phyloP scores from a whole-genome alignment of 23 red algal species.

The Gracilaria gracilis region DNA sequence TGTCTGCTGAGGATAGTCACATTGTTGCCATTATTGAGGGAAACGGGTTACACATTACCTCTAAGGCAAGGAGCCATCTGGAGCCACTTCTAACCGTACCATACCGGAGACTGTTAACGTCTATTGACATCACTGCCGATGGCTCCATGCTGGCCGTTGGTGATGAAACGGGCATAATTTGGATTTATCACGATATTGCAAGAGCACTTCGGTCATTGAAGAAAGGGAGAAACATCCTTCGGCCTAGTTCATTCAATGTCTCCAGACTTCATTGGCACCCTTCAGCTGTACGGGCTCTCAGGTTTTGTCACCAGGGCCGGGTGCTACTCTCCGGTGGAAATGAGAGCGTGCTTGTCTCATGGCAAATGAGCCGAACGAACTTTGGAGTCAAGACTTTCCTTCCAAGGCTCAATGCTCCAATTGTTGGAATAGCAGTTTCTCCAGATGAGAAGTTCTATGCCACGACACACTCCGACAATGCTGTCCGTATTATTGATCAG shows the following conservation, averaged over 20 bases:
- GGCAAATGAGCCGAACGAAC: slow-evolving; percentile 41
- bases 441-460: slow-evolving; percentile 44
- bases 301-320: slow-evolving; percentile 41
- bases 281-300: slow-evolving; percentile 53
- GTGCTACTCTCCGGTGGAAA: slow-evolving; percentile 54
- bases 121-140: slow-evolving; percentile 31
- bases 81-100: slow-evolving; percentile 1
- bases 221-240: slow-evolving; percentile 37
- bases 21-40: slow-evolving; percentile 34
- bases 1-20: not conserved
- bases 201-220: not conserved
- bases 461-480: slow-evolving; percentile 61
- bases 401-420: slow-evolving; percentile 53
- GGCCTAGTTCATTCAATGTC: slow-evolving; percentile 7
- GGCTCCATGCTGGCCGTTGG: slow-evolving; percentile 61
- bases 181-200: slow-evolving; percentile 27
- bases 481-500: slow-evolving; percentile 60
- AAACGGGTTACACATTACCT: slow-evolving; percentile 11
- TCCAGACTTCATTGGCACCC: slow-evolving; percentile 70
- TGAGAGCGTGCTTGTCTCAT: slow-evolving; percentile 64
- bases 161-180: slow-evolving; percentile 37
- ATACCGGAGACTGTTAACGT: slow-evolving; percentile 10
- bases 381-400: slow-evolving; percentile 49
- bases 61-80: not conserved
- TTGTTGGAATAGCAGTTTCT: slow-evolving; percentile 52